Conservation (phyloP, 2,329 filamentous ascomycete species). For the Didymella pomorum region DNA sequence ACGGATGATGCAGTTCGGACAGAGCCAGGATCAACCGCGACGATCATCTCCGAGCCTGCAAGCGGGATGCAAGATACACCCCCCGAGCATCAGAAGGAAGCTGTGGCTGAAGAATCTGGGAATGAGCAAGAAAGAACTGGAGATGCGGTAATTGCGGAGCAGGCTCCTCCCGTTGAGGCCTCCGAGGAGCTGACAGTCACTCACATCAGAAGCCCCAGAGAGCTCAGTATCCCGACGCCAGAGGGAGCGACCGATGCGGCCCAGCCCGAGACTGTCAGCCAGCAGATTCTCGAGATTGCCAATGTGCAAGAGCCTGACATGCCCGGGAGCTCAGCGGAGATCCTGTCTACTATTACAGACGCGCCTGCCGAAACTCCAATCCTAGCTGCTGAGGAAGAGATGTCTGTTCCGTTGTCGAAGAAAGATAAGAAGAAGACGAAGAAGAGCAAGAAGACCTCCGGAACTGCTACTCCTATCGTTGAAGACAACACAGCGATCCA, state of each 20-base stretch:
- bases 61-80: not conserved
- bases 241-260: not conserved
- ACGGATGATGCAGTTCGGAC: not conserved
- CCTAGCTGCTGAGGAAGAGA: slow-evolving; percentile 5
- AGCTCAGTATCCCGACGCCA: slow-evolving; percentile 13
- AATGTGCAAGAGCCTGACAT: not conserved
- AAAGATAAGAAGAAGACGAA: slow-evolving; percentile 45
- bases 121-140: not conserved
- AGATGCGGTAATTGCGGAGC: not conserved
- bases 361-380: not conserved
- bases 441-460: slow-evolving; percentile 37
- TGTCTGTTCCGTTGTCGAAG: slow-evolving; percentile 24
- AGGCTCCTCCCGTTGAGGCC: not conserved
- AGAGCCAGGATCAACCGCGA: not conserved
- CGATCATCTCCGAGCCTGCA: not conserved
- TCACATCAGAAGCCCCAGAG: slow-evolving; percentile 14
- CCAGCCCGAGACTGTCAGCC: slow-evolving; percentile 4
- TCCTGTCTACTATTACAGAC: not conserved
- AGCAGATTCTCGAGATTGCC: not conserved
- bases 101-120: not conserved
- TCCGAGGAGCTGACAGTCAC: slow-evolving; percentile 29
- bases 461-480: slow-evolving; percentile 20
- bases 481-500: slow-evolving; percentile 17
- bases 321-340: not conserved
- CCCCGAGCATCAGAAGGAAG: not conserved